A percentile compares a stretch with the other conserved stretches of the same genome.
These are phyloP conservation scores for Sarocladium brachiariae DNA, from an alignment of 2,329 filamentous ascomycete species.

Conservation along the genomic window DNA sequence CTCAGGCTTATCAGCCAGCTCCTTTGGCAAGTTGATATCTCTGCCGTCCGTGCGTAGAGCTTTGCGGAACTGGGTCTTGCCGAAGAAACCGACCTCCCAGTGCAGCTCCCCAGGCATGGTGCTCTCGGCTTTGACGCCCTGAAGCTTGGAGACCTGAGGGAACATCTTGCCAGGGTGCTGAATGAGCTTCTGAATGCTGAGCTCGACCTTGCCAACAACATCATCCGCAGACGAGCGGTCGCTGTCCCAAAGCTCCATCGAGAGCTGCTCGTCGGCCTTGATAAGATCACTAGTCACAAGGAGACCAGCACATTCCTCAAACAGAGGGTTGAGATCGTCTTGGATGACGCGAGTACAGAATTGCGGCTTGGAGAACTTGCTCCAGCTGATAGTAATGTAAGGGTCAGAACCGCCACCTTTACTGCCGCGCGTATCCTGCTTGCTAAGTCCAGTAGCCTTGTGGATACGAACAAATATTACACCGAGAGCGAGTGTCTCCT, in stretches of 20 bases:
- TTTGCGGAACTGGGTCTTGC: slow-evolving; percentile 79
- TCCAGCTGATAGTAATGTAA: slow-evolving; percentile 91
- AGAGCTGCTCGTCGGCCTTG: slow-evolving; percentile 87
- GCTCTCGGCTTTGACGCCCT: slow-evolving; percentile 75
- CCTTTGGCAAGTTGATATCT: slow-evolving; percentile 67
- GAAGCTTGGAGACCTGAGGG: slow-evolving; percentile 74
- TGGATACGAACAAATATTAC: slow-evolving; percentile 92
- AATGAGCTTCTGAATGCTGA: slow-evolving; percentile 92
- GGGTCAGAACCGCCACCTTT: slow-evolving; percentile 86
- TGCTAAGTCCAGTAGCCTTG: slow-evolving; percentile 79
- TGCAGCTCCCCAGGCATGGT: slow-evolving; percentile 89
- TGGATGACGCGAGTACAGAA: slow-evolving; percentile 96
- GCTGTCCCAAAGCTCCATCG: slow-evolving; percentile 93
- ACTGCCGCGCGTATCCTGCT: slow-evolving; percentile 79
- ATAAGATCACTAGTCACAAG: slow-evolving; percentile 84
- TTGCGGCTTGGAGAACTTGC: slow-evolving; percentile 95
- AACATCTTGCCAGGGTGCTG: slow-evolving; percentile 90
- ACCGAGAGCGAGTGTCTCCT: slow-evolving; percentile 79
- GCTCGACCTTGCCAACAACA: slow-evolving; percentile 87
- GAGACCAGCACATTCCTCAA: slow-evolving; percentile 80
- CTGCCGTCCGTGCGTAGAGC: slow-evolving; percentile 83
- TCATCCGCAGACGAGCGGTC: slow-evolving; percentile 90
- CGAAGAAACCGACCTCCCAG: slow-evolving; percentile 95
- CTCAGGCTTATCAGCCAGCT: slow-evolving; percentile 65
- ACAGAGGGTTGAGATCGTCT: slow-evolving; percentile 87